A percentile compares a stretch with the other conserved stretches of the same genome.
Evolutionary conservation across 345 rosid genomes (phyloP).

Genomic region (Eucalyptus globulus): DNA sequence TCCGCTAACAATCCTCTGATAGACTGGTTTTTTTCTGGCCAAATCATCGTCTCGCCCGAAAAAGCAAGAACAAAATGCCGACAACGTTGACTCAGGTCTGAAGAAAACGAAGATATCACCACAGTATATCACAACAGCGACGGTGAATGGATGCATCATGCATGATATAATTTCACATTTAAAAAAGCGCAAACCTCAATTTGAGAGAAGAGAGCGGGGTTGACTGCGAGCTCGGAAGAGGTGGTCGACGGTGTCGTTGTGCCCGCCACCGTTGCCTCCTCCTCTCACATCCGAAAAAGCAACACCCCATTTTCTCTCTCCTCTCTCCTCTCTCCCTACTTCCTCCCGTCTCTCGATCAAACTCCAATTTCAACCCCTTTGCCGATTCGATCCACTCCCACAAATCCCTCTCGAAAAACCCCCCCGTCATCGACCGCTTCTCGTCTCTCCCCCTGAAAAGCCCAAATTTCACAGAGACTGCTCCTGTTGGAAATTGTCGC

Average conservation of each 20-base stretch:
- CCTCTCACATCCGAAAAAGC: slow-evolving; percentile 32
- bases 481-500: background rate
- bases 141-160: too few species aligned
- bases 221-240: slow-evolving; percentile 45
- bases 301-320: slow-evolving; percentile 48
- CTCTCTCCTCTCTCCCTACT: too few species aligned
- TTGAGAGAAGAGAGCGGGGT: slow-evolving; percentile 10
- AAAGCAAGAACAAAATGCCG: too few species aligned
- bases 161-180: too few species aligned
- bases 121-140: too few species aligned
- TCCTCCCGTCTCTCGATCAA: background rate
- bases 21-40: too few species aligned
- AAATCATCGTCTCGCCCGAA: too few species aligned
- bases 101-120: background rate
- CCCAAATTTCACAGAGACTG: background rate
- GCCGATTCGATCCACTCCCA: too few species aligned
- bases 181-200: too few species aligned
- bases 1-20: too few species aligned
- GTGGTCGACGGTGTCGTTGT: slow-evolving; percentile 60
- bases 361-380: background rate
- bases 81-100: background rate
- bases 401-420: background rate
- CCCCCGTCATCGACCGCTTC: background rate
- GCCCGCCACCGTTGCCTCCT: slow-evolving; percentile 5
- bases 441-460: background rate